Evolutionary conservation across 257 asterid species (phyloP), one percentile per base, ranked within the genome.

Genomic region (Craterostigma plantagineum): DNA sequence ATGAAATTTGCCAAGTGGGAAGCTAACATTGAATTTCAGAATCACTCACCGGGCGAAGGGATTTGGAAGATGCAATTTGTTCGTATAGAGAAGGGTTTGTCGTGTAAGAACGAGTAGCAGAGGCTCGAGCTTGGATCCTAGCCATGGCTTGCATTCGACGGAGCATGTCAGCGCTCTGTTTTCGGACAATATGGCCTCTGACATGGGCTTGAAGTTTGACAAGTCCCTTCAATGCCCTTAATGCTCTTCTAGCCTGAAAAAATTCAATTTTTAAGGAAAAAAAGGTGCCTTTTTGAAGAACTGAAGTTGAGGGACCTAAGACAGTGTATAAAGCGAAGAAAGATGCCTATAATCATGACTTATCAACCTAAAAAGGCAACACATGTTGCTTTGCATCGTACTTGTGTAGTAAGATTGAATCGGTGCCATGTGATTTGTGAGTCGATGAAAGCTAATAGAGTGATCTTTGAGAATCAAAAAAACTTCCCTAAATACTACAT

Each of bases 121-220:
- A 79, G 13, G 95, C 95, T 47, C 81, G 83, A 68, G 93, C 98
- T 54, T 90, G 98, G 60, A 87, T 90, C 47, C 93, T 71, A 42
- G 84, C 93, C 95, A 83, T 70, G 41, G 95, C 84, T 53, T 90
- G 95, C 98, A 87, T 82, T 16, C 95, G 74, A 11, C 55, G 64
- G 39, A 87, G 95, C 92, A 79, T 76, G 58, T 82, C 77, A 35
- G 90, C 73, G 51, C 93, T 87, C 62, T 77, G 92, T 60, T 77
- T 87, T 50, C 98, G 58, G 33, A 82, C 86, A 9, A 87, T 87
- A 53, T 69, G 93, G 50, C 95, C 95, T 62, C 98, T 68, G 30
- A 23, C 92, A 7, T 74, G 63, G 42, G 98, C 98, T 60, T 87
- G 98, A 62, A 87, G 95, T 71, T 82, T 87, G 51, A 87, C 95